phyloP scores from a whole-genome alignment of 2,329 filamentous ascomycete species.

The Tolypocladium paradoxum region DNA sequence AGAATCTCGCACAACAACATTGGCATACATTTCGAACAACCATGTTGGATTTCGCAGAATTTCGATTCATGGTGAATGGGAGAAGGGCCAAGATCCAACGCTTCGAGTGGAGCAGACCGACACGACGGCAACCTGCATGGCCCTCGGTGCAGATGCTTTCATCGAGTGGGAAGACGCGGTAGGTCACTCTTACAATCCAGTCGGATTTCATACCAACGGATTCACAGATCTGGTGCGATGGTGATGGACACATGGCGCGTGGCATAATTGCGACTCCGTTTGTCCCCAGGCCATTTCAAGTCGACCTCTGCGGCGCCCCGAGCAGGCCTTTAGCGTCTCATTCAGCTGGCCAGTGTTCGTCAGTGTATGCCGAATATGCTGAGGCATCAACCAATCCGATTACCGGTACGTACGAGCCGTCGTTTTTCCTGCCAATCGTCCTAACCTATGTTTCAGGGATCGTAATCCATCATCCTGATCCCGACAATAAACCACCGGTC shows the following conservation, averaged over 20 bases:
- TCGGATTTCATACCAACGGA: neutral
- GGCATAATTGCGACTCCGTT: constrained; percentile 44
- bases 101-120: constrained; percentile 31
- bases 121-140: constrained; percentile 35
- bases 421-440: neutral
- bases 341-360: constrained; percentile 31
- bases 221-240: constrained; percentile 31
- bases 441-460: constrained; percentile 25
- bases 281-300: constrained; percentile 37
- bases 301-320: constrained; percentile 25
- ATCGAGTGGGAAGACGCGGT: constrained; percentile 44
- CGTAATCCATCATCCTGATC: constrained; percentile 27
- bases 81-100: constrained; percentile 20
- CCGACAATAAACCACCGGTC: constrained; percentile 12
- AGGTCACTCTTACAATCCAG: constrained; percentile 6
- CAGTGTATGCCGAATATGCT: constrained; percentile 28
- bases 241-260: constrained; percentile 29
- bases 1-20: constrained; percentile 26
- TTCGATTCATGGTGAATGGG: constrained; percentile 26
- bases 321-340: constrained; percentile 21
- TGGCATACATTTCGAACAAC: constrained; percentile 40
- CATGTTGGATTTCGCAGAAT: constrained; percentile 45
- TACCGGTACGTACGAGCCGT: constrained; percentile 5
- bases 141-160: constrained; percentile 41
- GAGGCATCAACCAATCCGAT: constrained; percentile 21